A percentile compares a stretch with the other conserved stretches of the same genome.
Evolutionary conservation across 2,329 filamentous ascomycete genomes (phyloP).

Genomic region (Nigrospora osmanthi): DNA sequence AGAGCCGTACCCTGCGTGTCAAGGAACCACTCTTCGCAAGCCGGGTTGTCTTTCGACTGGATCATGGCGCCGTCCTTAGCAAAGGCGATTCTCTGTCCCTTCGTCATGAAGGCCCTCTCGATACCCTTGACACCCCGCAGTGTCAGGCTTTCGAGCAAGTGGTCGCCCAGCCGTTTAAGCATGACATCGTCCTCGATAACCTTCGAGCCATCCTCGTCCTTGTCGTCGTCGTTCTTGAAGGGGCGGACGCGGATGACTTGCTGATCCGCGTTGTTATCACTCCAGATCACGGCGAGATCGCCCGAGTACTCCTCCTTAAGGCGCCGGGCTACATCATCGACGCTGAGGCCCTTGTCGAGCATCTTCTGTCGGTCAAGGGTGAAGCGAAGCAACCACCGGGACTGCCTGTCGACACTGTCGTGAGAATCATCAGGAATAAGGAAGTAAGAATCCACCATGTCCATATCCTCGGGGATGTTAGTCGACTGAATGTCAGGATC

Average conservation of each 20-base stretch:
- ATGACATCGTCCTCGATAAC: conserved; percentile 80
- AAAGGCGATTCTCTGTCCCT: conserved; percentile 62
- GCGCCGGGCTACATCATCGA: conserved; percentile 81
- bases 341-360: conserved; percentile 85
- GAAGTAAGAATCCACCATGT: conserved; percentile 97
- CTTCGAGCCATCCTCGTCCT: conserved; percentile 58
- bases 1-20: conserved; percentile 90
- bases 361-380: conserved; percentile 89
- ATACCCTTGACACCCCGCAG: conserved; percentile 86
- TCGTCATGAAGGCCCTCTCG: conserved; percentile 87
- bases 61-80: conserved; percentile 64
- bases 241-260: conserved; percentile 90
- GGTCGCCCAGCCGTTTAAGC: conserved; percentile 83
- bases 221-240: conserved; percentile 56
- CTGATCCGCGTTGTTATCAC: conserved; percentile 94
- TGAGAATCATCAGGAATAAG: conserved; percentile 76
- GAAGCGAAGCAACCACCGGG: conserved; percentile 91
- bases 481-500: conserved; percentile 85
- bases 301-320: conserved; percentile 84
- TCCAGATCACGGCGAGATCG: conserved; percentile 89
- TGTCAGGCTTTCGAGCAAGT: conserved; percentile 84
- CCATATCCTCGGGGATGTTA: conserved; percentile 76
- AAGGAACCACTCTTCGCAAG: conserved; percentile 89
- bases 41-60: conserved; percentile 63
- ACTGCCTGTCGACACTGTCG: conserved; percentile 63